These are phyloP conservation scores for Auricularia heimuer DNA, from an alignment of 768 basidiomycete genomes.

Conservation along the genomic window DNA sequence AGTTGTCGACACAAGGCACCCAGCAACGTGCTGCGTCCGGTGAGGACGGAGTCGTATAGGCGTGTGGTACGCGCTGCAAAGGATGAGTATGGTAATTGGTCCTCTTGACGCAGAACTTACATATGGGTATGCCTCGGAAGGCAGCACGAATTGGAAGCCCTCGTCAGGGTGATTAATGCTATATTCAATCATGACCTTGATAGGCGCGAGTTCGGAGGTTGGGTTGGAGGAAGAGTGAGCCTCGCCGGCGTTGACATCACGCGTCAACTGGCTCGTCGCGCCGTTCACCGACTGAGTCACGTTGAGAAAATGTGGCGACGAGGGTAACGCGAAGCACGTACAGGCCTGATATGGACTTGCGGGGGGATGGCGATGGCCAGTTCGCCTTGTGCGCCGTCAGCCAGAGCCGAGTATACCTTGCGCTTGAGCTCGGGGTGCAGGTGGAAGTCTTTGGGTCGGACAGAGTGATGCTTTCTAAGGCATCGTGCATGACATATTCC, in stretches of 20 bases:
- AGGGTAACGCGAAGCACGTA: slow-evolving; percentile 25
- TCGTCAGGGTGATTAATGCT: slow-evolving; percentile 74
- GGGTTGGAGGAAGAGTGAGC: slow-evolving; percentile 18
- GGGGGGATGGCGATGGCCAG: slow-evolving; percentile 78
- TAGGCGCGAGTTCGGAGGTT: slow-evolving; percentile 61
- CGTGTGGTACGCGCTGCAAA: slow-evolving; percentile 79
- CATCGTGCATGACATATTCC: slow-evolving; percentile 72
- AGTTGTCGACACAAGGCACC: slow-evolving; percentile 93
- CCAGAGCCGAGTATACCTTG: slow-evolving; percentile 78
- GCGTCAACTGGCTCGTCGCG: slow-evolving; percentile 9
- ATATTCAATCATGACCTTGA: slow-evolving; percentile 69
- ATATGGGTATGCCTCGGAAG: slow-evolving; percentile 73
- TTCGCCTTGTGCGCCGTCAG: slow-evolving; percentile 92
- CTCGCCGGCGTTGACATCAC: background rate
- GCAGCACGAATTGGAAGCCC: slow-evolving; percentile 76
- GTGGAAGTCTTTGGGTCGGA: slow-evolving; percentile 67
- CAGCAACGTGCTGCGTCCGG: slow-evolving; percentile 92
- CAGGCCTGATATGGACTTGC: slow-evolving; percentile 57
- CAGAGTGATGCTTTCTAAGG: slow-evolving; percentile 54
- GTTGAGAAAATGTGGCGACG: slow-evolving; percentile 25
- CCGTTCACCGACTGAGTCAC: slow-evolving; percentile 44
- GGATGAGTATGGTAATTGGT: slow-evolving; percentile 4
- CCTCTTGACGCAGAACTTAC: slow-evolving; percentile 36
- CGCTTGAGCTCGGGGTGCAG: slow-evolving; percentile 90
- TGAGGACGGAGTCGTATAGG: slow-evolving; percentile 78